Evolutionary conservation across 176 grass and related monocot genomes (phyloP).

Genomic region (Oryza brachyantha): DNA sequence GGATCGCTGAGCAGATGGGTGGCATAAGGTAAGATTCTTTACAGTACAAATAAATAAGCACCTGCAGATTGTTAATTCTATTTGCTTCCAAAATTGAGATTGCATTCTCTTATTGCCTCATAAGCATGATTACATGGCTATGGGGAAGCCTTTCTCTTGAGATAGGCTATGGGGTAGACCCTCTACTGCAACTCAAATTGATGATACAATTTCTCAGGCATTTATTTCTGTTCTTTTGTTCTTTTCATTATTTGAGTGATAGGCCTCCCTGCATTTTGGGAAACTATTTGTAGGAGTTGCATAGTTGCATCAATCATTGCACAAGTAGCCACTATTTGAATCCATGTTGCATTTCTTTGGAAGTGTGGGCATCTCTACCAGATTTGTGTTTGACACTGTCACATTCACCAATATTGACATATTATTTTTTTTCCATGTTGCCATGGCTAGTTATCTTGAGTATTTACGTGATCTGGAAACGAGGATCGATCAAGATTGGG

Average conservation of each 20-base stretch:
- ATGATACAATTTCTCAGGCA: neutral
- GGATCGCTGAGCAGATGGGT: constrained; percentile 94
- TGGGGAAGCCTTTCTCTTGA: neutral
- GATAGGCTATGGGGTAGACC: neutral
- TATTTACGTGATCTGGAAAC: constrained; percentile 86
- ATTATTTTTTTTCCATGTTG: constrained; percentile 35
- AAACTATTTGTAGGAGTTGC: neutral
- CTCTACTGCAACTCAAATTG: neutral
- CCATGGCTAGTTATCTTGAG: constrained; percentile 79
- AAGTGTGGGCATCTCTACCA: constrained; percentile 6
- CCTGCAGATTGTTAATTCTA: constrained; percentile 7
- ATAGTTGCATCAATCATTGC: neutral
- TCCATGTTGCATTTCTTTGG: neutral
- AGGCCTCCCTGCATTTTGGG: neutral
- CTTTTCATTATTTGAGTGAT: neutral
- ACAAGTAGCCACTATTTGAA: neutral
- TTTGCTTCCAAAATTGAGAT: neutral
- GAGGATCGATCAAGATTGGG: constrained; percentile 93
- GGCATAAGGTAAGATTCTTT: constrained; percentile 73
- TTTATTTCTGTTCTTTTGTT: neutral
- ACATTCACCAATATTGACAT: neutral
- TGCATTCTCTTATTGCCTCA: neutral
- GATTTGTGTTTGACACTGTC: neutral
- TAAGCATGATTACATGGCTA: constrained; percentile 7
- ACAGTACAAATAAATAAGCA: constrained; percentile 6